These are phyloP conservation scores for Ramularia collo-cygni DNA, from an alignment of 2,329 filamentous ascomycete species.

Conservation along the genomic window DNA sequence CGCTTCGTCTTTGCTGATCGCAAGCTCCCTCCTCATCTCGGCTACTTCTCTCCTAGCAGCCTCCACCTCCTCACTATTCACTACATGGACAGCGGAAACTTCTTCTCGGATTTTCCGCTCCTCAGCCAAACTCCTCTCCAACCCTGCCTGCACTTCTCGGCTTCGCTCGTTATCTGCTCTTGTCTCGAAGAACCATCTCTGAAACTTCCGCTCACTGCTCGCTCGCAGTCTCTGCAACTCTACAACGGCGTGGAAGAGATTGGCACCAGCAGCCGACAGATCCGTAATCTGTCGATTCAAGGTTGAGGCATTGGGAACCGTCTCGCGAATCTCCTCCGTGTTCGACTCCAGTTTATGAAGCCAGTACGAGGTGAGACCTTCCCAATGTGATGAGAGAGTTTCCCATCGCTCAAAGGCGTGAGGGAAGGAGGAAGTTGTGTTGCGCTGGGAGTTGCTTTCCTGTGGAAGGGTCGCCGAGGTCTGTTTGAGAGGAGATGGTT, in stretches of 20 bases:
- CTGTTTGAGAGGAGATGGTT: slow-evolving; percentile 15
- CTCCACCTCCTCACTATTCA: slow-evolving; percentile 21
- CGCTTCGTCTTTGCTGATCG: slow-evolving; percentile 94
- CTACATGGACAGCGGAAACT: no score
- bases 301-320: slow-evolving; percentile 72
- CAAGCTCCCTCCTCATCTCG: slow-evolving; percentile 87
- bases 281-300: slow-evolving; percentile 92
- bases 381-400: slow-evolving; percentile 93
- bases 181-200: slow-evolving; percentile 97
- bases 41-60: slow-evolving; percentile 44
- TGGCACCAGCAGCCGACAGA: slow-evolving; percentile 92
- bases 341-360: slow-evolving; percentile 88
- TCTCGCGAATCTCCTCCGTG: slow-evolving; percentile 71
- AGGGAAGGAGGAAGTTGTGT: slow-evolving; percentile 65
- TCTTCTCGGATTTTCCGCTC: slow-evolving; percentile 66
- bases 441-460: slow-evolving; percentile 18
- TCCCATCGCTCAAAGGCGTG: slow-evolving; percentile 99
- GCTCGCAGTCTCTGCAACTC: slow-evolving; percentile 89
- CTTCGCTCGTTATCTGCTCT: slow-evolving; percentile 77
- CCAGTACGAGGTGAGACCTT: slow-evolving; percentile 95
- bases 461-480: slow-evolving; percentile 14
- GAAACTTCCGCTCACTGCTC: slow-evolving; percentile 94
- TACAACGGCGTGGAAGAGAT: slow-evolving; percentile 94
- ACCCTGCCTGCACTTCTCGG: slow-evolving; percentile 71
- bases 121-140: slow-evolving; percentile 67